Evolutionary conservation across 208 protist genomes (phyloP).

Genomic region (Wallacemonas sp.): DNA sequence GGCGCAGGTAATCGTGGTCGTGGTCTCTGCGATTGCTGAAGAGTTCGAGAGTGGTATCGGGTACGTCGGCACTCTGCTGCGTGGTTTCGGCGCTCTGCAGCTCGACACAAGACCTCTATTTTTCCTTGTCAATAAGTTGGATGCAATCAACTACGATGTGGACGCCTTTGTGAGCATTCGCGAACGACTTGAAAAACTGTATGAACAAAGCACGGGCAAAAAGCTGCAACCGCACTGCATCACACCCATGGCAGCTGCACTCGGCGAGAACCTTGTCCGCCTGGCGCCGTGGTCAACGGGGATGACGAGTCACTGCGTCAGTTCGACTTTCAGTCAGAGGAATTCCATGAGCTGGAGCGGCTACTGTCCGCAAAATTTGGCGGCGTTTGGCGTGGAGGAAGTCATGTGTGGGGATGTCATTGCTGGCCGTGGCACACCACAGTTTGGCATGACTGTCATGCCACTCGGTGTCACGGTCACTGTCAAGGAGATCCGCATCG

Average conservation of each 20-base stretch:
- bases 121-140: slow-evolving; percentile 2
- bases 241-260: neutral
- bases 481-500: neutral
- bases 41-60: neutral
- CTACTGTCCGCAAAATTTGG: neutral
- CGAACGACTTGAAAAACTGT: neutral
- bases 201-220: neutral
- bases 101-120: neutral
- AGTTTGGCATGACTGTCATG: neutral
- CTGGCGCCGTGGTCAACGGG: neutral
- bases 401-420: neutral
- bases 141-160: neutral
- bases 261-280: neutral
- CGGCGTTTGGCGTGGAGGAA: neutral
- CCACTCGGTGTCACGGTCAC: neutral
- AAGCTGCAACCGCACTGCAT: neutral
- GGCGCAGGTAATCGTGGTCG: neutral
- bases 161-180: neutral
- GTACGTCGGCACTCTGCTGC: neutral
- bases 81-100: neutral
- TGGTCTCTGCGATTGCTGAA: neutral
- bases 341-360: no score
- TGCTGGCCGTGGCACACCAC: neutral
- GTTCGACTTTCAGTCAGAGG: no score
- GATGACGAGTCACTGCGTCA: neutral